Conservation (phyloP, 2,329 filamentous ascomycete species). For the Monosporascus sp. region DNA sequence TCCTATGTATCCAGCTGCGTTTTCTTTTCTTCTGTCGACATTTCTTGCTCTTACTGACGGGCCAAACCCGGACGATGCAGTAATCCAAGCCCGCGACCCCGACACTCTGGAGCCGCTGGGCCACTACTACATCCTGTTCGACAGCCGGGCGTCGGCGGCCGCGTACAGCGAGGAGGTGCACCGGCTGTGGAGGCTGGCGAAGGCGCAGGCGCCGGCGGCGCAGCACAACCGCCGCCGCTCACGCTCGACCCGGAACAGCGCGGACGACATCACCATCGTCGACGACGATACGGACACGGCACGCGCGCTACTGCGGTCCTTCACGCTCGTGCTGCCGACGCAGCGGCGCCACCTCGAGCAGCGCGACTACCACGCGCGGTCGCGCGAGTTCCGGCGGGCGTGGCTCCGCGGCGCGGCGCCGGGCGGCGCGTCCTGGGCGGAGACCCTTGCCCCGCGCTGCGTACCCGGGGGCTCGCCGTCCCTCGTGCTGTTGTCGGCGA, state of each 20-base stretch:
- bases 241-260: neutral
- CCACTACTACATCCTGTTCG: conserved; percentile 67
- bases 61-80: conserved; percentile 23
- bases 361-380: conserved; percentile 4
- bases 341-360: conserved; percentile 16
- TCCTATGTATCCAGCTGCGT: neutral
- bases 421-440: neutral
- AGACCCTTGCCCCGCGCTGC: neutral
- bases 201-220: conserved; percentile 32
- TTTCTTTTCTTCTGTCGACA: neutral
- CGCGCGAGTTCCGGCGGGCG: neutral
- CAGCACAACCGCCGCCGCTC: conserved; percentile 10
- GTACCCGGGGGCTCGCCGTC: neutral
- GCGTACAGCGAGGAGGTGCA: conserved; percentile 54
- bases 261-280: neutral
- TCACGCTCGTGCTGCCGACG: conserved; percentile 28
- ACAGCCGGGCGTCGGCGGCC: conserved; percentile 49
- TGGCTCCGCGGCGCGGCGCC: neutral
- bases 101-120: conserved; percentile 57
- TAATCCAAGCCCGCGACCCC: conserved; percentile 61
- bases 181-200: conserved; percentile 44
- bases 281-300: conserved; percentile 12
- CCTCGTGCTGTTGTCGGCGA: neutral
- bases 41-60: conserved; percentile 5
- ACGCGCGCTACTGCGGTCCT: conserved; percentile 15